These are phyloP conservation scores for Sanguinoderma infundibulare DNA, from an alignment of 1,284 basidiomycete genomes.

Conservation along the genomic window DNA sequence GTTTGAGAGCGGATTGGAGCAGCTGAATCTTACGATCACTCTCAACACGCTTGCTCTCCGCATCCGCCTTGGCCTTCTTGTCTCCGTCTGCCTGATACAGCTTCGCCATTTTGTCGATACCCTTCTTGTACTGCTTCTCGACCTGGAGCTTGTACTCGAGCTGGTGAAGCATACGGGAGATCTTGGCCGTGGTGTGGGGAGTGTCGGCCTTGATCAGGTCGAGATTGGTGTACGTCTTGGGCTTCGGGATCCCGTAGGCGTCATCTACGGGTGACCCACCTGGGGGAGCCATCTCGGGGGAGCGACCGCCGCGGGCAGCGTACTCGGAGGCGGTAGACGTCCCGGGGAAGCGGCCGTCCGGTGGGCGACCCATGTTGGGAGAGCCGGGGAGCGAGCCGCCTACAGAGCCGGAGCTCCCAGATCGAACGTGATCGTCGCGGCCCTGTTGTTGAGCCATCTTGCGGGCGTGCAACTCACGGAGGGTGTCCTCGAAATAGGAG, in stretches of 20 bases:
- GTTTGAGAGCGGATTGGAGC: conserved; percentile 88
- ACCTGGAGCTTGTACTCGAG: conserved; percentile 99
- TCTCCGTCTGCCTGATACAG: conserved; percentile 95
- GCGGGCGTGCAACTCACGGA: conserved; percentile 81
- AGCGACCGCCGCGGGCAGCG: conserved; percentile 42
- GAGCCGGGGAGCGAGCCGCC: conserved; percentile 35
- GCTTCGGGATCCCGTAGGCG: conserved; percentile 45
- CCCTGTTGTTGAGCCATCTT: conserved; percentile 61
- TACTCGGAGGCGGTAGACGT: conserved; percentile 45
- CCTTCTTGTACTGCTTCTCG: conserved; percentile 97
- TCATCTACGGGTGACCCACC: conserved; percentile 44
- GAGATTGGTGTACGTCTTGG: conserved; percentile 75
- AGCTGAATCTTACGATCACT: conserved; percentile 97
- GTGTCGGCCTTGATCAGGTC: conserved; percentile 99
- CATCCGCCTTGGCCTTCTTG: conserved; percentile 90
- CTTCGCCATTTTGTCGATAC: conserved; percentile 99
- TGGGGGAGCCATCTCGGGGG: conserved; percentile 44
- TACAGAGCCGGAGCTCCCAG: conserved; percentile 41
- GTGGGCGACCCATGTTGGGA: conserved; percentile 42
- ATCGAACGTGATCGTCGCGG: conserved; percentile 58
- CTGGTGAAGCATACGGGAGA: conserved; percentile 97
- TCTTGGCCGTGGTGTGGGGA: conserved; percentile 95
- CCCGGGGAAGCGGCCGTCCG: conserved; percentile 36
- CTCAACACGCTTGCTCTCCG: conserved; percentile 92
- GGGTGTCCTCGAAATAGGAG: conserved; percentile 87